These are phyloP conservation scores for Puccinia triticina DNA, from an alignment of 1,284 basidiomycete species.

Conservation along the genomic window DNA sequence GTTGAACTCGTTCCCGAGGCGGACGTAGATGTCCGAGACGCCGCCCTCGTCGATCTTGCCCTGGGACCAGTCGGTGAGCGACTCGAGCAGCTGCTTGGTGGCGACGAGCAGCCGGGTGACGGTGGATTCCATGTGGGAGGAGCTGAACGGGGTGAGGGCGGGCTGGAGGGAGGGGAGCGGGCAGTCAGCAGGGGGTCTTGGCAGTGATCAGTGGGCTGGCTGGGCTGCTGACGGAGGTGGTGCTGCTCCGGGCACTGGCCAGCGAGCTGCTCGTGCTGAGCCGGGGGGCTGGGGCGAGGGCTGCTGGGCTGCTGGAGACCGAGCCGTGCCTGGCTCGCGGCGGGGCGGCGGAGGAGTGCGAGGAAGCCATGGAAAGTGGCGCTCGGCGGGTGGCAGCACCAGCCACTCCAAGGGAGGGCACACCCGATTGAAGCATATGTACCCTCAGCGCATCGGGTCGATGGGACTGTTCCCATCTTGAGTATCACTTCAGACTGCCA, in stretches of 20 bases:
- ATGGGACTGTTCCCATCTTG: too few species aligned
- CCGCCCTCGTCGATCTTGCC: slow-evolving; percentile 74
- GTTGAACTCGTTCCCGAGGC: slow-evolving; percentile 96
- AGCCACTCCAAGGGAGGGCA: too few species aligned
- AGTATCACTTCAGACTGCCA: too few species aligned
- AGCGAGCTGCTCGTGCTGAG: too few species aligned
- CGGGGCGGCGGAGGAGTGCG: too few species aligned
- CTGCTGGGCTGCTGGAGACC: background rate
- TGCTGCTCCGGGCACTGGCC: background rate
- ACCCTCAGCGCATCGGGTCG: too few species aligned
- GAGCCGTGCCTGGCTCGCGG: too few species aligned
- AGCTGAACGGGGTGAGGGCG: slow-evolving; percentile 40
- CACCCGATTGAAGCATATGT: too few species aligned
- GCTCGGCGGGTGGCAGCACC: too few species aligned
- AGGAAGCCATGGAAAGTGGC: background rate
- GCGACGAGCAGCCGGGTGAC: slow-evolving; percentile 91
- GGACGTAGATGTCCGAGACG: slow-evolving; percentile 95
- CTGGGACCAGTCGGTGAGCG: slow-evolving; percentile 84
- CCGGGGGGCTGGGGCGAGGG: too few species aligned
- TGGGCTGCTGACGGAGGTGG: too few species aligned
- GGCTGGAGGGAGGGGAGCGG: too few species aligned
- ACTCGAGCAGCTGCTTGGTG: slow-evolving; percentile 90
- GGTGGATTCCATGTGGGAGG: slow-evolving; percentile 74
- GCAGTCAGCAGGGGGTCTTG: background rate
- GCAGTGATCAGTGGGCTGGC: background rate